A percentile compares a stretch with the other conserved stretches of the same genome.
These are phyloP conservation scores for Amanita phalloides DNA, from an alignment of 768 basidiomycete genomes.

Conservation along the genomic window DNA sequence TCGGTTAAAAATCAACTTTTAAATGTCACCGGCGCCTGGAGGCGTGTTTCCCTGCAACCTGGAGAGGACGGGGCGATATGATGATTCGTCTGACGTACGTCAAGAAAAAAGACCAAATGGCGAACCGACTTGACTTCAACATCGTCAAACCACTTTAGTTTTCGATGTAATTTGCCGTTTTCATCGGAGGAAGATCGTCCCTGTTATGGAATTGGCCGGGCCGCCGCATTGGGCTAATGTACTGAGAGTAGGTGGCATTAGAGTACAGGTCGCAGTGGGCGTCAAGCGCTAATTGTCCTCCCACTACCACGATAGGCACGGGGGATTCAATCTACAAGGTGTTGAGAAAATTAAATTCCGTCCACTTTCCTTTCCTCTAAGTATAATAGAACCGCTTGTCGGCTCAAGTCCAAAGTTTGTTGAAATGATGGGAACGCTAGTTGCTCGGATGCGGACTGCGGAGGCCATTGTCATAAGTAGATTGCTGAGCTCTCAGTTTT, in stretches of 20 bases:
- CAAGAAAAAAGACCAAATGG: constrained; percentile 19
- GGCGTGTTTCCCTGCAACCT: constrained; percentile 19
- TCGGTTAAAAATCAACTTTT: constrained; percentile 13
- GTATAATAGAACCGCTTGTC: too few species aligned
- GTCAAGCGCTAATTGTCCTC: too few species aligned
- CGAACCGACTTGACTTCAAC: constrained; percentile 24
- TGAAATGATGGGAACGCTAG: too few species aligned
- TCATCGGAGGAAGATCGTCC: constrained; percentile 25
- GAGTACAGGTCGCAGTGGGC: too few species aligned
- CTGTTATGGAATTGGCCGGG: constrained; percentile 21
- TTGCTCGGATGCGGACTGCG: too few species aligned
- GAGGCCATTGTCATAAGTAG: background rate
- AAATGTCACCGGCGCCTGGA: constrained; percentile 12
- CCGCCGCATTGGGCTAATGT: constrained; percentile 17
- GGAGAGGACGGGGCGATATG: constrained; percentile 24
- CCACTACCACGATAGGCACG: too few species aligned
- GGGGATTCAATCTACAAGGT: too few species aligned
- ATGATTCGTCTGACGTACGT: constrained; percentile 9
- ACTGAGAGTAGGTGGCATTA: background rate
- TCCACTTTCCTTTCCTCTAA: too few species aligned
- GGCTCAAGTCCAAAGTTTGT: too few species aligned
- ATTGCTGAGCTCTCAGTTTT: background rate
- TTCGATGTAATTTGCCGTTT: constrained; percentile 32
- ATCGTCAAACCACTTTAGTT: constrained; percentile 14
- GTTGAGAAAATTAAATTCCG: too few species aligned